Percentiles rank a stretch among this genome's conserved stretches.
Conservation (phyloP, 2,329 filamentous ascomycete genomes). For the Didymella glomerata region DNA sequence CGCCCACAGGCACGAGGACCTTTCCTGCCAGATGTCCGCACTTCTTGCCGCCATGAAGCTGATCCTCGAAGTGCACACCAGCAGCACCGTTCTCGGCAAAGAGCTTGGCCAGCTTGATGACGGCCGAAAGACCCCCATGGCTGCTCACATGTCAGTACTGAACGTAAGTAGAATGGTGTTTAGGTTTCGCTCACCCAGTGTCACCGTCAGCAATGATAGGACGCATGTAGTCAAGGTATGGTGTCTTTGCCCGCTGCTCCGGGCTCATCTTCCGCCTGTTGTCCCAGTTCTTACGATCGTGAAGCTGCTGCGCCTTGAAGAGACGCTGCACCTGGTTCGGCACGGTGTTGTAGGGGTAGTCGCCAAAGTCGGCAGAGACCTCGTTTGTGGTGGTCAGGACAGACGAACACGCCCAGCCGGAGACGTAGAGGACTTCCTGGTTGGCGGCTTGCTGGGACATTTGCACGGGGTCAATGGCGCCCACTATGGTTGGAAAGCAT, state of each 20-base stretch:
- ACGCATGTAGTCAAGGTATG: slow-evolving; percentile 90
- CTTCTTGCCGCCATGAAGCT: slow-evolving; percentile 97
- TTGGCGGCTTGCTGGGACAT: slow-evolving; percentile 98
- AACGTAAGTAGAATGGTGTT: fast-evolving
- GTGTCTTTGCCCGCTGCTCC: slow-evolving; percentile 75
- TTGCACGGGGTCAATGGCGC: slow-evolving; percentile 97
- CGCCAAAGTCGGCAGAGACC: slow-evolving; percentile 95
- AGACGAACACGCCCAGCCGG: slow-evolving; percentile 96
- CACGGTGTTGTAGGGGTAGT: slow-evolving; percentile 99
- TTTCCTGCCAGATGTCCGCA: slow-evolving; percentile 97
- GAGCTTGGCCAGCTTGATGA: slow-evolving; percentile 94
- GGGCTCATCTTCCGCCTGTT: slow-evolving; percentile 77
- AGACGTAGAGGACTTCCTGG: slow-evolving; percentile 95
- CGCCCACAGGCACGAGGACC: slow-evolving; percentile 89
- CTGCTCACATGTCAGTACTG: slow-evolving; percentile 52
- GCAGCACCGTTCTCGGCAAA: slow-evolving; percentile 98
- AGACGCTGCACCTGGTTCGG: slow-evolving; percentile 97
- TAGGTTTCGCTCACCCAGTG: slow-evolving; percentile 66
- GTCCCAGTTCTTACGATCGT: slow-evolving; percentile 96
- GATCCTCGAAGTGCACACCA: slow-evolving; percentile 96
- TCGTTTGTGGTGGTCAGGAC: slow-evolving; percentile 94
- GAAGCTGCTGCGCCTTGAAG: slow-evolving; percentile 95
- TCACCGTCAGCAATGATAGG: slow-evolving; percentile 97
- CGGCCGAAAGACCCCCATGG: slow-evolving; percentile 89
- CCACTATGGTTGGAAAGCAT: slow-evolving; percentile 67